These are phyloP conservation scores for Myxozyma mucilagina DNA, from an alignment of 805 yeast genomes.

Conservation along the genomic window DNA sequence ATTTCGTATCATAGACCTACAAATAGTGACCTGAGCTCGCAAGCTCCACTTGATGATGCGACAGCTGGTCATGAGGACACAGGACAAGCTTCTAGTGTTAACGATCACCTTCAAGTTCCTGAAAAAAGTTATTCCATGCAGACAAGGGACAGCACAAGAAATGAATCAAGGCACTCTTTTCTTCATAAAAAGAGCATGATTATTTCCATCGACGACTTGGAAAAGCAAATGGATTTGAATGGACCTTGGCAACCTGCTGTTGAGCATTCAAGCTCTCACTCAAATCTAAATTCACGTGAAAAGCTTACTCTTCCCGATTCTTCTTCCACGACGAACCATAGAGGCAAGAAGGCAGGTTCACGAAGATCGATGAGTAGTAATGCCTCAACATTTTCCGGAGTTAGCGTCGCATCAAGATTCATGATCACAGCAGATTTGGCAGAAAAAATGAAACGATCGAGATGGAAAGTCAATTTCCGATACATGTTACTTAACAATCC, in stretches of 20 bases:
- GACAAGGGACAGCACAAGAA: background rate
- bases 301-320: constrained; percentile 12
- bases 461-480: constrained; percentile 58
- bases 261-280: constrained; percentile 12
- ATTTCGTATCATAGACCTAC: background rate
- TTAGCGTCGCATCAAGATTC: constrained; percentile 19
- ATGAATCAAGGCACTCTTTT: background rate
- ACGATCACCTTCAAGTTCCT: background rate
- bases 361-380: background rate
- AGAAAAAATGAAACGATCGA: constrained; percentile 2
- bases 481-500: constrained; percentile 71
- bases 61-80: background rate
- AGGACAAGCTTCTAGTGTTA: background rate
- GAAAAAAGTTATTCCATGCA: background rate
- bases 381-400: background rate
- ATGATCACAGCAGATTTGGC: constrained; percentile 29
- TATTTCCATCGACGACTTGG: constrained; percentile 20
- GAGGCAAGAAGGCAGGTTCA: background rate
- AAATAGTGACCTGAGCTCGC: background rate
- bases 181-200: constrained; percentile 16
- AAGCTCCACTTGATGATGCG: background rate
- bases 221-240: constrained; percentile 28
- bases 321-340: constrained; percentile 12
- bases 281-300: background rate
- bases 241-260: constrained; percentile 28